Conservation (phyloP, 345 rosid species). For the Excoecaria agallocha region DNA sequence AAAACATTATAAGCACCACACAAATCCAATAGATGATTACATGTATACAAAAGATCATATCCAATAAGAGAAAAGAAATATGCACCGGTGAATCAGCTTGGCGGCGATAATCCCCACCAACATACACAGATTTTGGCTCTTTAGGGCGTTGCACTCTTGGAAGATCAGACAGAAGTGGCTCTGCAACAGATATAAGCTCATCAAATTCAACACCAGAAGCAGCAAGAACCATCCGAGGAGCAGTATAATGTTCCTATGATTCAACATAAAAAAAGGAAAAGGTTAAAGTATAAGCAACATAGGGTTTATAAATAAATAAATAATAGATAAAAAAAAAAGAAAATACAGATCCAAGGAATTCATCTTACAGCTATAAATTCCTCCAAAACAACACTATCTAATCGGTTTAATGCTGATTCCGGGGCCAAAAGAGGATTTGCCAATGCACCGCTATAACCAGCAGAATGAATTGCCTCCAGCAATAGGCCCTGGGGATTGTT, state of each 20-base stretch:
- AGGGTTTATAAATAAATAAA: not conserved
- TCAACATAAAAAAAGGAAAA: constrained; percentile 16
- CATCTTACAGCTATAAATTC: constrained; percentile 71
- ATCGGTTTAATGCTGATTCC: constrained; percentile 59
- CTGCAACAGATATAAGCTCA: constrained; percentile 69
- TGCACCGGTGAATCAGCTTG: constrained; percentile 82
- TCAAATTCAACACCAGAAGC: constrained; percentile 85
- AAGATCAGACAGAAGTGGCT: constrained; percentile 83
- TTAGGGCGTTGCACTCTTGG: constrained; percentile 40
- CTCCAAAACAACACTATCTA: constrained; percentile 57
- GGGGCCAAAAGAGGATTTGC: constrained; percentile 87
- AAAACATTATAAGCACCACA: not conserved
- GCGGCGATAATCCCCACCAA: constrained; percentile 85
- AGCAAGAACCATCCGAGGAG: constrained; percentile 77
- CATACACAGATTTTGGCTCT: constrained; percentile 73
- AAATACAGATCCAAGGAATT: not conserved
- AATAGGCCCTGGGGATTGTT: constrained; percentile 73
- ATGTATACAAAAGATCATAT: not conserved
- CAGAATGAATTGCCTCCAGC: constrained; percentile 82
- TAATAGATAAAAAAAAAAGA: not conserved
- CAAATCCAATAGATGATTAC: not conserved
- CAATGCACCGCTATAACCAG: constrained; percentile 78
- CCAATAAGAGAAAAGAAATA: not conserved
- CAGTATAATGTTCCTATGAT: constrained; percentile 75
- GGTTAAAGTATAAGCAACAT: constrained; percentile 4